Evolutionary conservation across 495 filamentous ascomycete genomes (phyloP), one percentile per base, ranked within the genome.

Genomic region (Tuber microsphaerosporum): DNA sequence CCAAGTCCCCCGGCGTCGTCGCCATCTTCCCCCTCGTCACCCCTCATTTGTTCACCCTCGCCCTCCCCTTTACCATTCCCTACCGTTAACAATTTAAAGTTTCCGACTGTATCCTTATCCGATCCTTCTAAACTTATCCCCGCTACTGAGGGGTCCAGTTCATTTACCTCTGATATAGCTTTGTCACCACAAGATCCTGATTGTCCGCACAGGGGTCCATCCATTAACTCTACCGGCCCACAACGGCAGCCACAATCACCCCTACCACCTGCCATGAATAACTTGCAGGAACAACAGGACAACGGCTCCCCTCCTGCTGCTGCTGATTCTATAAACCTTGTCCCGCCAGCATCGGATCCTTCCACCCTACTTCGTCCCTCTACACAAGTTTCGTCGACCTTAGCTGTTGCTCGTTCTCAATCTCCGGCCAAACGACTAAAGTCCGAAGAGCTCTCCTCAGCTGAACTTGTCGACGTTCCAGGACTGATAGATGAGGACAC

Each of bases 401-500:
- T 70, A 19, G 20, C 77, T 39, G 71, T 75, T 42, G 61, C 78
- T 51, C 78, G 81, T 12, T 83, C 81, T 7, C 81, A 83, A 51
- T 83, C 81, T 31, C 81, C 81, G n/a, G 81, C 81, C 43, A 83
- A 83, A 71, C 74, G 81, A 75, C 75, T 80, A 79, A 82, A 82
- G 75, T 80, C 81, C 7, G 81, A 82, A 69, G 81, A 82, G 16
- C 74, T 75, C 61, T 45, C 80, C 72, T 72, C 73, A 39, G 45
- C 37, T 5, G 73, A 78, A 39, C 43, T 65, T 75, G 75, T 75
- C 71, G 77, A 76, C 34, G 31, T 65, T 56, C 70, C 73, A 0
- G 82, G 81, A 3, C 80, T 74, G 42, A 82, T 81, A 76, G 82
- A 80, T 56, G 80, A 82, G 71, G 82, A 83, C 51, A 79, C 82